phyloP scores from a whole-genome alignment of 2,329 filamentous ascomycete genomes.

The Aureobasidium subglaciale region DNA sequence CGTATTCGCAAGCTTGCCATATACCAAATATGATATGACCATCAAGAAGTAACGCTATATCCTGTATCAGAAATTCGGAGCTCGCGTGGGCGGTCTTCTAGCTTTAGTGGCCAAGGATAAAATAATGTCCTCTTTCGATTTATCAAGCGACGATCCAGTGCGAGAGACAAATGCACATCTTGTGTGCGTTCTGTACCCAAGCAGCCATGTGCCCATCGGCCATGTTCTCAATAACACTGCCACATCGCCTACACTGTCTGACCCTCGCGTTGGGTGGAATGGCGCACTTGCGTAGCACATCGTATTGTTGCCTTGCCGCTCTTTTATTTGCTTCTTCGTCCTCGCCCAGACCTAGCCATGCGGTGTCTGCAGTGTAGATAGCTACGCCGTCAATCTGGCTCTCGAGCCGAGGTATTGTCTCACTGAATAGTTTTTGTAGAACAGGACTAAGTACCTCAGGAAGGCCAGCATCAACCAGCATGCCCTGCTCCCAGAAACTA shows the following conservation, averaged over 20 bases:
- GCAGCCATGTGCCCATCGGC: constrained; percentile 20
- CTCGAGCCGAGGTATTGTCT: constrained; percentile 49
- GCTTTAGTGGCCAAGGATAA: too few relatives aligned
- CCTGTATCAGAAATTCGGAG: too few relatives aligned
- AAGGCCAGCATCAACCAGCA: constrained; percentile 46
- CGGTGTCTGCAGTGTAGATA: constrained; percentile 67
- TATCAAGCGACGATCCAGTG: constrained; percentile 17
- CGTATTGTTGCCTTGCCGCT: constrained; percentile 51
- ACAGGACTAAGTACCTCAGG: constrained; percentile 45
- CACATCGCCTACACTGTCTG: constrained; percentile 39
- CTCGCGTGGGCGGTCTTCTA: too few relatives aligned
- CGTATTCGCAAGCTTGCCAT: too few relatives aligned
- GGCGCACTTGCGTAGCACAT: constrained; percentile 49
- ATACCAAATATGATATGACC: too few relatives aligned
- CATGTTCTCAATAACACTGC: constrained; percentile 41
- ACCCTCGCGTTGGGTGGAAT: constrained; percentile 29
- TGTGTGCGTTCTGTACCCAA: constrained; percentile 27
- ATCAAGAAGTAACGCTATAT: too few relatives aligned
- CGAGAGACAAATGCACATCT: constrained; percentile 24
- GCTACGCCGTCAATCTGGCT: constrained; percentile 56
- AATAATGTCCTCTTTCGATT: too few relatives aligned
- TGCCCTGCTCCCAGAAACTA: constrained; percentile 44
- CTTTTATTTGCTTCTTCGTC: constrained; percentile 53
- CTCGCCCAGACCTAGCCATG: constrained; percentile 56
- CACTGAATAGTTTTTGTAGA: constrained; percentile 42